These are phyloP conservation scores for Pseudotsuga menziesii DNA, from an alignment of 75 land plant genomes.

Conservation along the genomic window DNA sequence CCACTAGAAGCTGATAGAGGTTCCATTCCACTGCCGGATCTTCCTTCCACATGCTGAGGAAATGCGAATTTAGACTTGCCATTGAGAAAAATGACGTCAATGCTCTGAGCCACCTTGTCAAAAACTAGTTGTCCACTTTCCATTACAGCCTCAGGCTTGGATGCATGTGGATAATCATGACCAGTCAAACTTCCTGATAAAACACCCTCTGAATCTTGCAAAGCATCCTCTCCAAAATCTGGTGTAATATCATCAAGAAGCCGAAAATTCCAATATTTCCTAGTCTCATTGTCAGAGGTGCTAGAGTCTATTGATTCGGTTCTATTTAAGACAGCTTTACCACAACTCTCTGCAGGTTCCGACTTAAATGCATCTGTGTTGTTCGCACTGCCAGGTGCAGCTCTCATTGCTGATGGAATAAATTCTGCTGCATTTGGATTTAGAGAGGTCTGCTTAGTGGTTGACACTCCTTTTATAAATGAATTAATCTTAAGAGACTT, in stretches of 20 bases:
- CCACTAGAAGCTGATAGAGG: slow-evolving; percentile 8
- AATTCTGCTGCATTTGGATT: slow-evolving; percentile 94
- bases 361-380: slow-evolving; percentile 3
- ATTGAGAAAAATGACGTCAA: slow-evolving; percentile 7
- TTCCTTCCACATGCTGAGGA: slow-evolving; percentile 30
- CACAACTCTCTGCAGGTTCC: slow-evolving; percentile 22
- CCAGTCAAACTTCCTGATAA: slow-evolving; percentile 28
- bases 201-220: slow-evolving; percentile 19
- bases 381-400: slow-evolving; percentile 16
- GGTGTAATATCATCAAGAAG: slow-evolving; percentile 96
- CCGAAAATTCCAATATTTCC: slow-evolving; percentile 67
- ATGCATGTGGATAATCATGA: slow-evolving; percentile 4
- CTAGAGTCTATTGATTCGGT: slow-evolving; percentile 67
- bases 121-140: slow-evolving; percentile 9
- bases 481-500: slow-evolving; percentile 48
- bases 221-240: slow-evolving; percentile 54
- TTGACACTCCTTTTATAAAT: slow-evolving; percentile 22
- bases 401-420: slow-evolving; percentile 54
- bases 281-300: slow-evolving; percentile 81
- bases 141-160: slow-evolving; percentile 23
- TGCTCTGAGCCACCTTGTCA: slow-evolving; percentile 6
- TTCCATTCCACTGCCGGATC: slow-evolving; percentile 12
- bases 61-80: slow-evolving; percentile 24
- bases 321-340: slow-evolving; percentile 53
- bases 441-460: slow-evolving; percentile 27